Evolutionary conservation across 2,329 filamentous ascomycete species (phyloP).

Genomic region (Fusarium sp.): DNA sequence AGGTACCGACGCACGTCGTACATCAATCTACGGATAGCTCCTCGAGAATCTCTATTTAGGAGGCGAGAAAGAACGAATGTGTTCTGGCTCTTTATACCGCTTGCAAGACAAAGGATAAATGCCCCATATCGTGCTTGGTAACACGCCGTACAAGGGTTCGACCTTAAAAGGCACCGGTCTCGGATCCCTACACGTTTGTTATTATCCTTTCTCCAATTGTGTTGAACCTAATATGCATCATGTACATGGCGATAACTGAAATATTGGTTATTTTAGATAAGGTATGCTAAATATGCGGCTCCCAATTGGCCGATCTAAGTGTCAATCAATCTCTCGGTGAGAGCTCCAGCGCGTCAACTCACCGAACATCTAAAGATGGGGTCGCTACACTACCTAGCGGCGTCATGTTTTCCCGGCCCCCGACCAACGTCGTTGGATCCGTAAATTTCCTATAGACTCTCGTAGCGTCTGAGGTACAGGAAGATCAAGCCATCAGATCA

Average conservation of each 20-base stretch:
- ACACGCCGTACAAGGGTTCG: conserved; percentile 19
- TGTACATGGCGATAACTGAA: conserved; percentile 25
- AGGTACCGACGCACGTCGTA: background rate
- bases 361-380: conserved; percentile 1
- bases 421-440: conserved; percentile 20
- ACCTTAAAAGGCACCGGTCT: conserved; percentile 21
- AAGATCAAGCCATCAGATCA: conserved; percentile 33
- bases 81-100: conserved; percentile 22
- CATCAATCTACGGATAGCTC: conserved; percentile 5
- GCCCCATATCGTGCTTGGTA: conserved; percentile 22
- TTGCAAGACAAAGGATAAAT: background rate
- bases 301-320: conserved; percentile 36
- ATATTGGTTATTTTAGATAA: conserved; percentile 26
- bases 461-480: conserved; percentile 21
- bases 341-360: background rate
- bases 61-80: background rate
- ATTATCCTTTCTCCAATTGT: background rate
- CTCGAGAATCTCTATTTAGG: background rate
- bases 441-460: conserved; percentile 46
- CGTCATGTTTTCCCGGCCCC: conserved; percentile 39
- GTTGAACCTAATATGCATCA: conserved; percentile 5
- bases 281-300: background rate
- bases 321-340: conserved; percentile 13
- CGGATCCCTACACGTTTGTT: conserved; percentile 11
- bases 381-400: conserved; percentile 12